Conservation (phyloP, 2,329 filamentous ascomycete genomes). For the Colletotrichum zoysiae region DNA sequence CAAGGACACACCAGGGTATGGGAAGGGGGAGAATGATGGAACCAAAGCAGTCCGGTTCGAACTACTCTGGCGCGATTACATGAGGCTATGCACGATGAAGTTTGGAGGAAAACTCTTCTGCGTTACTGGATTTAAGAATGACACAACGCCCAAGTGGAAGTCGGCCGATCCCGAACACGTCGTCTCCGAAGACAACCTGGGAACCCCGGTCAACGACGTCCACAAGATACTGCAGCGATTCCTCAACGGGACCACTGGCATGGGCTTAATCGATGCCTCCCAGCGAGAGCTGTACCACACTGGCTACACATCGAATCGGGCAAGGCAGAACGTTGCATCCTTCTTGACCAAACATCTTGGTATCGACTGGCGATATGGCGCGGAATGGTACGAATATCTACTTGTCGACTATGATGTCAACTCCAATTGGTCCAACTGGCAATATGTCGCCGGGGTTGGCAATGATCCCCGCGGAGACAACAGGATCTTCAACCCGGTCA, state of each 20-base stretch:
- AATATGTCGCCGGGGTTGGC: constrained; percentile 83
- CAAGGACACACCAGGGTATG: constrained; percentile 67
- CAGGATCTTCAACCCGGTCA: constrained; percentile 85
- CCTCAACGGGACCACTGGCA: constrained; percentile 76
- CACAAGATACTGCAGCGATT: constrained; percentile 68
- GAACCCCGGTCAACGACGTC: constrained; percentile 53
- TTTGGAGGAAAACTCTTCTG: constrained; percentile 75
- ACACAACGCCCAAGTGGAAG: constrained; percentile 64
- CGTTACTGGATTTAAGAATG: constrained; percentile 71
- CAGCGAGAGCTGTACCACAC: constrained; percentile 81
- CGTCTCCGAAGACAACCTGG: constrained; percentile 48
- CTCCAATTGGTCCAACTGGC: constrained; percentile 87
- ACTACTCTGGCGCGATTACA: constrained; percentile 84
- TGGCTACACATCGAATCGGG: constrained; percentile 82
- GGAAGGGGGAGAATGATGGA: constrained; percentile 78
- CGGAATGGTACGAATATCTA: constrained; percentile 84
- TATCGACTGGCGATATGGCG: constrained; percentile 84
- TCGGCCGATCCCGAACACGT: constrained; percentile 56
- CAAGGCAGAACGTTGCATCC: constrained; percentile 80
- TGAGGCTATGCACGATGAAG: constrained; percentile 80
- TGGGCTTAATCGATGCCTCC: constrained; percentile 82
- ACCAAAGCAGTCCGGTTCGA: constrained; percentile 79
- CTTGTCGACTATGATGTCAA: constrained; percentile 82
- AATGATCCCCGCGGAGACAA: constrained; percentile 80
- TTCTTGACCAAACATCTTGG: constrained; percentile 80